A percentile compares a stretch with the other conserved stretches of the same genome.
These are phyloP conservation scores for Saxophila tyrrhenica DNA, from an alignment of 495 filamentous ascomycete species.

Conservation along the genomic window DNA sequence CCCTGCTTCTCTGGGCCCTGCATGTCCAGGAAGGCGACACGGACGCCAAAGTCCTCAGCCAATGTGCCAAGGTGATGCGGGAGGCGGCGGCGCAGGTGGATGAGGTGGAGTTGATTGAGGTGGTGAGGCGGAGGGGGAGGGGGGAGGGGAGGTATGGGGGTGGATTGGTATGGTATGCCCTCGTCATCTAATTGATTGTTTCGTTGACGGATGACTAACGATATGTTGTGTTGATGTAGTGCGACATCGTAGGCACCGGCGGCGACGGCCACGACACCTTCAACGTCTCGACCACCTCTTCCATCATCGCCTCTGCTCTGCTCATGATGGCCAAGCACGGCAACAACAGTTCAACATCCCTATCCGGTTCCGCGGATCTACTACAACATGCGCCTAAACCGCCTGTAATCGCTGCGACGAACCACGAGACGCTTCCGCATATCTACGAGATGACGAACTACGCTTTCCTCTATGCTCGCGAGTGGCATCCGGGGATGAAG, in stretches of 20 bases:
- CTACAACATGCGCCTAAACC: slow-evolving; percentile 59
- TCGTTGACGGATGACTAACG: background rate
- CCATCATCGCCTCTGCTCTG: slow-evolving; percentile 75
- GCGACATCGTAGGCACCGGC: slow-evolving; percentile 96
- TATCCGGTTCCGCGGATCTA: slow-evolving; percentile 90
- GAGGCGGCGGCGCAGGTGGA: slow-evolving; percentile 59
- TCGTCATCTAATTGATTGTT: background rate
- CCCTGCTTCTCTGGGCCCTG: slow-evolving; percentile 72
- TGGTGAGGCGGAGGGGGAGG: slow-evolving; percentile 40
- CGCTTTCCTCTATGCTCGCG: slow-evolving; percentile 89
- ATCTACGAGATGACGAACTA: slow-evolving; percentile 77
- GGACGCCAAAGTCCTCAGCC: slow-evolving; percentile 66
- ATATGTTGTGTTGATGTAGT: slow-evolving; percentile 47
- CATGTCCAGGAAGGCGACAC: slow-evolving; percentile 77
- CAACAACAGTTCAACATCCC: slow-evolving; percentile 88
- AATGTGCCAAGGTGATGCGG: slow-evolving; percentile 58
- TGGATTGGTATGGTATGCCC: slow-evolving; percentile 26
- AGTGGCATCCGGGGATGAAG: slow-evolving; percentile 90
- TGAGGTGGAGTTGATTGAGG: slow-evolving; percentile 42
- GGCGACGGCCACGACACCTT: slow-evolving; percentile 95
- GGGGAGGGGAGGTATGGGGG: slow-evolving; percentile 53
- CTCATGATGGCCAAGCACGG: slow-evolving; percentile 88
- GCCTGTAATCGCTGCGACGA: slow-evolving; percentile 62
- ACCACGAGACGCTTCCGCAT: slow-evolving; percentile 49
- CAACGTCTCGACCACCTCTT: slow-evolving; percentile 91